Evolutionary conservation across 371 early-diverging fungal genomes (phyloP).

Genomic region (Mitosporidium daphniae): DNA sequence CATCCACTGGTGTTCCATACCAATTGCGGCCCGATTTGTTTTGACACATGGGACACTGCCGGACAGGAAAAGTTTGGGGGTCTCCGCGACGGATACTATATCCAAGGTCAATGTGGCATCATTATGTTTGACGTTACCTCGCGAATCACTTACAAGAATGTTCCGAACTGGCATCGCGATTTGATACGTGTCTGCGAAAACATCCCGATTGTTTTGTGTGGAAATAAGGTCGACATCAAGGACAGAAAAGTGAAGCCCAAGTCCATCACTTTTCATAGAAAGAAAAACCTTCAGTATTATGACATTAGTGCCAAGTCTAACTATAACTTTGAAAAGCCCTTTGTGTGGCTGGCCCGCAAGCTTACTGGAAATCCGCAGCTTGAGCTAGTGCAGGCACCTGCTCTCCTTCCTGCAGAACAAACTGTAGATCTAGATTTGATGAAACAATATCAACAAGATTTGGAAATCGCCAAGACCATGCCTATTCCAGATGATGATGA

Average conservation of each 20-base stretch:
- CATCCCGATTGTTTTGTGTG: constrained; percentile 97
- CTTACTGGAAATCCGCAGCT: constrained; percentile 64
- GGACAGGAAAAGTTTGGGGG: constrained; percentile 99
- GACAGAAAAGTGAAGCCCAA: constrained; percentile 99
- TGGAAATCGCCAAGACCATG: constrained; percentile 24
- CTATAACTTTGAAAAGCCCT: constrained; percentile 99
- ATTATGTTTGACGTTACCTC: constrained; percentile 99
- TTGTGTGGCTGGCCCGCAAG: constrained; percentile 92
- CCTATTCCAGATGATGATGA: constrained; percentile 50
- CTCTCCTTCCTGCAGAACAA: constrained; percentile 81
- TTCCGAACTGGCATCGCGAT: constrained; percentile 98
- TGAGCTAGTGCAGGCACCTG: constrained; percentile 86
- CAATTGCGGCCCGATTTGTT: constrained; percentile 67
- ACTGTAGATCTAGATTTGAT: constrained; percentile 33
- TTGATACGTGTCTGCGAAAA: constrained; percentile 90
- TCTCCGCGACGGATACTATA: constrained; percentile 99
- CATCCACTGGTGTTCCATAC: constrained; percentile 86
- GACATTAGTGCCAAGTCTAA: constrained; percentile 95
- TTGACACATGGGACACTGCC: constrained; percentile 76
- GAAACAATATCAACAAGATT: constrained; percentile 30
- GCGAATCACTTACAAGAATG: constrained; percentile 97
- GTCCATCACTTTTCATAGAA: constrained; percentile 94
- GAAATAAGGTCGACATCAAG: constrained; percentile 99
- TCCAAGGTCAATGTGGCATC: constrained; percentile 94
- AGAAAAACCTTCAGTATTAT: constrained; percentile 68